Conservation (phyloP, 1,139 yeast species). For the Torulaspora pretoriensis region DNA sequence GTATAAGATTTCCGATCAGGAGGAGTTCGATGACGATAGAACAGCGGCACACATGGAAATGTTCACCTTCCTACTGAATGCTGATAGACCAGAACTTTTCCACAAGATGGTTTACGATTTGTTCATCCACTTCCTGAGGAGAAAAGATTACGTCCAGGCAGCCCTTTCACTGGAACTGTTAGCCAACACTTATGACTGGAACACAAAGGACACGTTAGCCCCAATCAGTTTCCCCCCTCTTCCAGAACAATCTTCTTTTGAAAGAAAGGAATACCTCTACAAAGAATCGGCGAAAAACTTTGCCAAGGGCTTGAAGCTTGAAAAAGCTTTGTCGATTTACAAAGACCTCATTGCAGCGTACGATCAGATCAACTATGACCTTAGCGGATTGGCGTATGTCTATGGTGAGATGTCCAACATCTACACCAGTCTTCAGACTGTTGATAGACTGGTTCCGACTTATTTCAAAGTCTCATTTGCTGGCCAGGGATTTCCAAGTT, state of each 20-base stretch:
- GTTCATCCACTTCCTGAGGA: slow-evolving; percentile 60
- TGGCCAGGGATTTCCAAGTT: slow-evolving; percentile 80
- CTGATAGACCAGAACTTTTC: slow-evolving; percentile 75
- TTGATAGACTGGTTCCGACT: slow-evolving; percentile 72
- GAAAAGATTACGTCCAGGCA: slow-evolving; percentile 71
- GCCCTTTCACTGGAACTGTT: slow-evolving; percentile 75
- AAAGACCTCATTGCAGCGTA: slow-evolving; percentile 76
- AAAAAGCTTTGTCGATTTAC: slow-evolving; percentile 72
- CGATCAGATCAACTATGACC: slow-evolving; percentile 68
- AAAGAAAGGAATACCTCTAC: slow-evolving; percentile 70
- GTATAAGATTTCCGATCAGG: slow-evolving; percentile 71
- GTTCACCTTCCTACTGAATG: slow-evolving; percentile 71
- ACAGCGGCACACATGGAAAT: slow-evolving; percentile 76
- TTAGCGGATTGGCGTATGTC: slow-evolving; percentile 70
- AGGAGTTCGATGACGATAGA: slow-evolving; percentile 83
- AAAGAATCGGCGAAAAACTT: slow-evolving; percentile 71
- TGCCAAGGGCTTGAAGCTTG: slow-evolving; percentile 67
- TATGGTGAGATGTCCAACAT: slow-evolving; percentile 66
- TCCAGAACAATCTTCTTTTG: slow-evolving; percentile 77
- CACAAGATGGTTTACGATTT: slow-evolving; percentile 72
- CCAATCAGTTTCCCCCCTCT: slow-evolving; percentile 62
- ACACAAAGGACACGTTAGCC: slow-evolving; percentile 53
- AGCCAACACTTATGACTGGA: slow-evolving; percentile 78
- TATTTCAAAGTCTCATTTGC: slow-evolving; percentile 76
- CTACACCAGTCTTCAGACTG: slow-evolving; percentile 62